Evolutionary conservation across 106 monocot genomes (phyloP), one percentile per base, ranked within the genome.

Genomic region (Ottelia alismoides): DNA sequence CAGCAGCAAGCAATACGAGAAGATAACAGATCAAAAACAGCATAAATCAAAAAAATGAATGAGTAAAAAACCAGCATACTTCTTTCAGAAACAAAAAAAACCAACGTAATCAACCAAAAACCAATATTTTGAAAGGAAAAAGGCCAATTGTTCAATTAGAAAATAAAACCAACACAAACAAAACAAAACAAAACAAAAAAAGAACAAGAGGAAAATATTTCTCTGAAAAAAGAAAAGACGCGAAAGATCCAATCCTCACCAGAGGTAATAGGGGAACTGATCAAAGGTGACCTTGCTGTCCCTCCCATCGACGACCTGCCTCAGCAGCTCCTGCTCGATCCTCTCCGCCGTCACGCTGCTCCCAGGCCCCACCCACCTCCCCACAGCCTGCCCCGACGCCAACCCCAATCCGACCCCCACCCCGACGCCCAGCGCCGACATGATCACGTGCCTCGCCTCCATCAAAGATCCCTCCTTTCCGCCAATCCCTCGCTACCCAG

Each of bases 261-360:
- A 76, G 44, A 83, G 79, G 32, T 79, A 82, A 49, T 83, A 88
- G 1, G 88, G 83, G 62, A 88, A 88, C 19, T 83, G 75, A 21
- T 79, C 67, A 48, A 88, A 88, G 44, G 78, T 78, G 20, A 83
- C 78, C n/a, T 57, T 58, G 61, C 63, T 74, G 1, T 79, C 76
- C 74, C 50, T 76, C 57, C 73, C 83, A 51, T 88, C 83, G 11
- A 68, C 57, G 35, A 88, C 64, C 30, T 52, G 70, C 51, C 68
- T 47, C 70, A 61, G 31, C 52, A 88, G 50, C 70, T 88, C 82
- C 58, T 53, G 24, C 69, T 75, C 82, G 14, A 88, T 47, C 46
- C 24, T 48, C 44, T 67, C 82, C 4, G 60, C 63, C 50, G 78
- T 64, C 22, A 64, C 51, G 10, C 54, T 61, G 32, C 45, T 2